Conservation (phyloP, 2,329 filamentous ascomycete species). For the Ceratocystis destructans region DNA sequence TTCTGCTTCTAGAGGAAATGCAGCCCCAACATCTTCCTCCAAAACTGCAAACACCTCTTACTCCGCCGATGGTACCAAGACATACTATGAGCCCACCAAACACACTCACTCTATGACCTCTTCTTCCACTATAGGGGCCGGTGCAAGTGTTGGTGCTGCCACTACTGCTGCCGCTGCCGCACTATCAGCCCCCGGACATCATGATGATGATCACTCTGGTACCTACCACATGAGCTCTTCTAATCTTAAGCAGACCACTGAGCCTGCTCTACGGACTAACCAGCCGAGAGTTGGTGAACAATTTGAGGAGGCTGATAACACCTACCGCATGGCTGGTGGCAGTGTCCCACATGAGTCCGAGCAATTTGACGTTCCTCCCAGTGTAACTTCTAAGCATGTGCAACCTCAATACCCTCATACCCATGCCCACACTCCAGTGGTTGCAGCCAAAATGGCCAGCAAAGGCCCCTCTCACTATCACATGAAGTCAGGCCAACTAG, state of each 20-base stretch:
- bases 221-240: constrained; percentile 5
- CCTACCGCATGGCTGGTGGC: constrained; percentile 15
- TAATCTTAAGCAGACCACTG: constrained; percentile 5
- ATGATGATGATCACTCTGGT: constrained; percentile 5
- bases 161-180: not conserved
- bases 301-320: not conserved
- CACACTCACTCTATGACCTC: not conserved
- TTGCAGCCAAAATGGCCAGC: not conserved
- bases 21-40: not conserved
- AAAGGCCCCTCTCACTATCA: constrained; percentile 2
- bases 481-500: constrained; percentile 11
- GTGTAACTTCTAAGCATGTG: constrained; percentile 3
- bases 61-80: constrained; percentile 10
- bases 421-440: not conserved
- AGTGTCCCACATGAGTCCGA: constrained; percentile 9
- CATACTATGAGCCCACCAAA: constrained; percentile 3
- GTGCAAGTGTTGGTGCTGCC: not conserved
- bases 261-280: constrained; percentile 10
- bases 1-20: not conserved
- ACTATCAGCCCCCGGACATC: constrained; percentile 9
- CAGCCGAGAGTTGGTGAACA: not conserved
- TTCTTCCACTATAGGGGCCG: not conserved
- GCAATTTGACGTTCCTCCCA: constrained; percentile 5
- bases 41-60: not conserved
- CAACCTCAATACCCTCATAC: not conserved